Evolutionary conservation across 441 rosid species (phyloP).

Genomic region (Erodium trifolium): DNA sequence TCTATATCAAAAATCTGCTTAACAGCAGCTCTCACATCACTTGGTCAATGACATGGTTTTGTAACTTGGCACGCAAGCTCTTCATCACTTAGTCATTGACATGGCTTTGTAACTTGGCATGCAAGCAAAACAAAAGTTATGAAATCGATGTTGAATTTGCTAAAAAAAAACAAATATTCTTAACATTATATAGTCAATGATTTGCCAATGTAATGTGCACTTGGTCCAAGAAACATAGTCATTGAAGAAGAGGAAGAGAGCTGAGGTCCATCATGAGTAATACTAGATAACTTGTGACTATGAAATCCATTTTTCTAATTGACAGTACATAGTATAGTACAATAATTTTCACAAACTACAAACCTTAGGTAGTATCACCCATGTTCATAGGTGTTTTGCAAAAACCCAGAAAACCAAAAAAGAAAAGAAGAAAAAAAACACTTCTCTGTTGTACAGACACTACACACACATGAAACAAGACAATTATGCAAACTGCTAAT

Average conservation of each 20-base stretch:
- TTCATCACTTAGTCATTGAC: background rate
- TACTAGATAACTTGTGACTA: conserved; percentile 2
- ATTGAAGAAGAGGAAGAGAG: background rate
- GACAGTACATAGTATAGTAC: conserved; percentile 6
- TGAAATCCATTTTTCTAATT: conserved; percentile 3
- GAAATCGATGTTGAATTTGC: background rate
- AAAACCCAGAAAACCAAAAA: background rate
- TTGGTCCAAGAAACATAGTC: background rate
- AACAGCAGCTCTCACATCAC: background rate
- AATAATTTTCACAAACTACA: conserved; percentile 6
- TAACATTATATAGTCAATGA: background rate
- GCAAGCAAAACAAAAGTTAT: too few relatives aligned
- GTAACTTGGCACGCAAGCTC: too few relatives aligned
- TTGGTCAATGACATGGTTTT: background rate
- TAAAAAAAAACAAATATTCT: background rate
- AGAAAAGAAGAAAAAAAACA: background rate
- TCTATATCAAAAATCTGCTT: too few relatives aligned
- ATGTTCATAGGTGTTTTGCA: background rate
- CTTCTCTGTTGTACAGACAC: conserved; percentile 1
- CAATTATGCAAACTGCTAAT: background rate
- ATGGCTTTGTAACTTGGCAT: background rate
- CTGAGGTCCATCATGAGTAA: background rate
- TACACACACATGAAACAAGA: conserved; percentile 6
- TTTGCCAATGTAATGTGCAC: background rate
- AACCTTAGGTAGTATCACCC: conserved; percentile 8